These are phyloP conservation scores for Helicostylum pulchrum DNA, from an alignment of 192 early-diverging fungal genomes.

Conservation along the genomic window DNA sequence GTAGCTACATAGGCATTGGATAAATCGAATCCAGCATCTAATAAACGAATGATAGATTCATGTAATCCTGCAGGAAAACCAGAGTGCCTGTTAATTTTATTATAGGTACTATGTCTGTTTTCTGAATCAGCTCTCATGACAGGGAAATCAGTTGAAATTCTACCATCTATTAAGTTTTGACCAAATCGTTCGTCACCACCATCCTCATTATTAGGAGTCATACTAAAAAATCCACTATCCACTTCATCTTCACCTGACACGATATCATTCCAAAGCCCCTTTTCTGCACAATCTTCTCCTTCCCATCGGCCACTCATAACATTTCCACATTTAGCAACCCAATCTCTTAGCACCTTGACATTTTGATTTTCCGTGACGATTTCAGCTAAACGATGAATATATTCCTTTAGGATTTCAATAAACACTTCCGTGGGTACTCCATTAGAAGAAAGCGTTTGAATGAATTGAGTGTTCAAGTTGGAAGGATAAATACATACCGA, in stretches of 20 bases:
- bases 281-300: neutral
- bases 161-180: neutral
- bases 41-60: conserved; percentile 25
- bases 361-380: conserved; percentile 20
- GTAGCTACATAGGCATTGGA: conserved; percentile 30
- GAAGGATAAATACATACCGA: conserved; percentile 20
- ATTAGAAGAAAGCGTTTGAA: conserved; percentile 24
- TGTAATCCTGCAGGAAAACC: conserved; percentile 17
- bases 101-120: neutral
- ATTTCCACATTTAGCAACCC: conserved; percentile 16
- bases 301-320: conserved; percentile 24
- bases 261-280: conserved; percentile 9
- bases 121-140: neutral
- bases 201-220: neutral
- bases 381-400: conserved; percentile 14
- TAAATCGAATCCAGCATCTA: conserved; percentile 36
- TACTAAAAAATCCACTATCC: too few species aligned
- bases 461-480: conserved; percentile 33
- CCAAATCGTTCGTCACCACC: neutral
- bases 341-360: conserved; percentile 14
- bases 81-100: conserved; percentile 13
- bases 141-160: neutral
- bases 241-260: neutral
- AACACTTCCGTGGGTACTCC: conserved; percentile 24
- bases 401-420: conserved; percentile 29